Conservation (phyloP, 305 asterid genomes). For the Rubia balearica region DNA sequence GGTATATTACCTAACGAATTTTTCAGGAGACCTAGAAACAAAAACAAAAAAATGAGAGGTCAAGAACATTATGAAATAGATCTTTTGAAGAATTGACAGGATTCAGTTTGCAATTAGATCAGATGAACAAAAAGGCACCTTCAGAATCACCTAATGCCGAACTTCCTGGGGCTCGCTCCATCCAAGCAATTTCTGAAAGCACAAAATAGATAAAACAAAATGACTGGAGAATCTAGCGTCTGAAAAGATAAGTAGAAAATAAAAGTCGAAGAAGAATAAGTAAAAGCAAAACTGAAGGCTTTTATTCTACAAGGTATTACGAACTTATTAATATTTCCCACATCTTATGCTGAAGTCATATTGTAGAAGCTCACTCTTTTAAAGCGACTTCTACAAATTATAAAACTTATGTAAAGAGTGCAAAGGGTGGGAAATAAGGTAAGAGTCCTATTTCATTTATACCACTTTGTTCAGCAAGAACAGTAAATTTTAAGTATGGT, state of each 20-base stretch:
- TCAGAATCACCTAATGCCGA: slow-evolving; percentile 30
- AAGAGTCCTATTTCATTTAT: background rate
- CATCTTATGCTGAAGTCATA: background rate
- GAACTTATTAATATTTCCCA: background rate
- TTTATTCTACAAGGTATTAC: background rate
- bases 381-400: background rate
- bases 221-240: slow-evolving; percentile 14
- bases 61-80: background rate
- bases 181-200: slow-evolving; percentile 37
- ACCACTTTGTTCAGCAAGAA: background rate
- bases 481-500: background rate
- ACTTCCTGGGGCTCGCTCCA: slow-evolving; percentile 39
- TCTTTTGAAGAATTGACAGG: background rate
- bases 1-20: slow-evolving; percentile 24
- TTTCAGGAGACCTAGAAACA: slow-evolving; percentile 30
- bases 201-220: slow-evolving; percentile 2
- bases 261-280: slow-evolving; percentile 5
- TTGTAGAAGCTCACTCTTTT: background rate
- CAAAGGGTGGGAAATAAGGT: background rate
- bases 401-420: background rate
- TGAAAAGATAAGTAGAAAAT: slow-evolving; percentile 15
- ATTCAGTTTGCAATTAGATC: background rate
- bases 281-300: background rate
- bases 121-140: slow-evolving; percentile 17
- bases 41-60: background rate